Evolutionary conservation across 2,329 filamentous ascomycete species (phyloP).

Genomic region (Onygena corvina): DNA sequence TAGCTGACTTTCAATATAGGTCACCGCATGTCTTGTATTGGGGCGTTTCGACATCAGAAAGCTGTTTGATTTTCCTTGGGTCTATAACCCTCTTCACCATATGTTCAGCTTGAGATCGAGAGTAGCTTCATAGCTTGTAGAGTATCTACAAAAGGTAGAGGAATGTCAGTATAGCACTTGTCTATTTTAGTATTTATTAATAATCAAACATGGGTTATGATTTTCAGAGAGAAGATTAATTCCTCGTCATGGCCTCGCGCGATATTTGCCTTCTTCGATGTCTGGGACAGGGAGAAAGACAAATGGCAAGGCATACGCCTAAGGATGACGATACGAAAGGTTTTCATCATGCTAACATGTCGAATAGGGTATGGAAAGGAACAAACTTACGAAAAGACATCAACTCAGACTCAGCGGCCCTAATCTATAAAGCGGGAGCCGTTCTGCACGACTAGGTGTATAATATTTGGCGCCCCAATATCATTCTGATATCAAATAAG

Average conservation of each 20-base stretch:
- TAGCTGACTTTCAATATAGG: neutral
- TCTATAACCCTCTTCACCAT: neutral
- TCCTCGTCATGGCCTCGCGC: slow-evolving; percentile 12
- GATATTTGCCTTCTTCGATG: slow-evolving; percentile 2
- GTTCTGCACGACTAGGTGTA: neutral
- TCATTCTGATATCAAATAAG: neutral
- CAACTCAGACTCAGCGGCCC: too few relatives aligned
- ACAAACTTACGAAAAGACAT: neutral
- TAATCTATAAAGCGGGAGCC: neutral
- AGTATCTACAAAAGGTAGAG: too few relatives aligned
- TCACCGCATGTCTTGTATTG: neutral
- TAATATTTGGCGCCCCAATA: too few relatives aligned
- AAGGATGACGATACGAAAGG: slow-evolving; percentile 87
- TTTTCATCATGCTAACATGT: slow-evolving; percentile 62
- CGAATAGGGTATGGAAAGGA: neutral
- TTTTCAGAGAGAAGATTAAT: slow-evolving; percentile 17
- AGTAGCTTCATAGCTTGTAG: too few relatives aligned
- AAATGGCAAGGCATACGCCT: slow-evolving; percentile 54
- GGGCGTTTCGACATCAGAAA: neutral
- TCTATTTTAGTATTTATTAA: neutral
- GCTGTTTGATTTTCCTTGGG: neutral
- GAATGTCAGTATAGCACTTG: neutral
- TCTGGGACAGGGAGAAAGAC: neutral
- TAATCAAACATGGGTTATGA: neutral
- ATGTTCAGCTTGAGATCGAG: too few relatives aligned